Conservation (phyloP, 306 rosid genomes). For the Neltuma alba region DNA sequence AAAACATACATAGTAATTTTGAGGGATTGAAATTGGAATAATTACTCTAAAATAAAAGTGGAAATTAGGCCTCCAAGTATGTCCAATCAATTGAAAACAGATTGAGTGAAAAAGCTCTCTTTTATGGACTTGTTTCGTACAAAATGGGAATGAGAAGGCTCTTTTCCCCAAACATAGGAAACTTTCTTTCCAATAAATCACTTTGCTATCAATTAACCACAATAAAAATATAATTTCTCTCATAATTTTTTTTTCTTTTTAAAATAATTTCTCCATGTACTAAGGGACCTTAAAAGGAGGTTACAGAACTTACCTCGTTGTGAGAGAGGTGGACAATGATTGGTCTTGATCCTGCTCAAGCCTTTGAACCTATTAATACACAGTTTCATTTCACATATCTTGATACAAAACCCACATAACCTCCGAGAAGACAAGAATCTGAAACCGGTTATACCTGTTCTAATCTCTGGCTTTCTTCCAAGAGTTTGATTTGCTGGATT, state of each 20-base stretch:
- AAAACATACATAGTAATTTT: too few relatives aligned
- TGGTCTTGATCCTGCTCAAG: neutral
- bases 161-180: neutral
- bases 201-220: neutral
- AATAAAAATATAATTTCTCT: neutral
- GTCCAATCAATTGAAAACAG: too few relatives aligned
- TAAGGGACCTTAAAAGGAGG: neutral
- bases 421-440: neutral
- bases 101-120: too few relatives aligned
- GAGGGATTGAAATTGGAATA: too few relatives aligned
- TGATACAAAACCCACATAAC: neutral
- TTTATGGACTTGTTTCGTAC: neutral
- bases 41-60: too few relatives aligned
- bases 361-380: neutral
- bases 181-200: too few relatives aligned
- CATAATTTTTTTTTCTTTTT: too few relatives aligned
- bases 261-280: neutral
- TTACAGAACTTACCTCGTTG: neutral
- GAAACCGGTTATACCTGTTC: neutral
- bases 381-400: neutral
- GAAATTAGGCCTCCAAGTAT: too few relatives aligned
- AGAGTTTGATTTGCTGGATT: neutral
- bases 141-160: neutral
- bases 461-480: neutral
- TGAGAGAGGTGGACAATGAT: neutral